A percentile compares a stretch with the other conserved stretches of the same genome.
phyloP scores from a whole-genome alignment of 1,284 basidiomycete genomes.

The Trametes versicolor region DNA sequence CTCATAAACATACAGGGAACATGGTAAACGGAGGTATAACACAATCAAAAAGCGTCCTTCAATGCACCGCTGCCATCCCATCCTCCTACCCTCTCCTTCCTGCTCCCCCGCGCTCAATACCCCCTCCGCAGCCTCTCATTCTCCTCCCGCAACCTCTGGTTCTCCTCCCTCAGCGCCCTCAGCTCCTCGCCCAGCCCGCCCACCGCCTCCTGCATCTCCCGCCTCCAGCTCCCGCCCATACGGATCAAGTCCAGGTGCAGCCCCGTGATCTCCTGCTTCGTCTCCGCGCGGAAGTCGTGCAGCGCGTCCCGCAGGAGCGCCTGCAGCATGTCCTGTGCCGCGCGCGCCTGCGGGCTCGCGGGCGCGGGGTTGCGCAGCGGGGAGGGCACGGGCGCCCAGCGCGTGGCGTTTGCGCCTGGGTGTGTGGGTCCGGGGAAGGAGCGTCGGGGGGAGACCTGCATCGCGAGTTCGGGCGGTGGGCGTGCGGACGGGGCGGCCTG shows the following conservation, averaged over 20 bases:
- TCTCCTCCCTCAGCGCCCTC: slow-evolving; percentile 52
- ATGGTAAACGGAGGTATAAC: neutral
- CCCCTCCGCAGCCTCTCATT: slow-evolving; percentile 70
- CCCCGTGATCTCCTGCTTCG: slow-evolving; percentile 71
- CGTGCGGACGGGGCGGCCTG: slow-evolving; percentile 6
- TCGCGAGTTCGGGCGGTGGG: slow-evolving; percentile 45
- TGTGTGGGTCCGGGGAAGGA: slow-evolving; percentile 39
- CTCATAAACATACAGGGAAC: slow-evolving; percentile 7
- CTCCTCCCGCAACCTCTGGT: slow-evolving; percentile 66
- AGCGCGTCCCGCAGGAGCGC: slow-evolving; percentile 73
- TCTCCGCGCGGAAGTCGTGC: slow-evolving; percentile 75
- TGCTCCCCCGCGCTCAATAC: slow-evolving; percentile 43
- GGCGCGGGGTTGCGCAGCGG: slow-evolving; percentile 50
- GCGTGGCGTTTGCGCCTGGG: slow-evolving; percentile 17
- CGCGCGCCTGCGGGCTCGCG: slow-evolving; percentile 40
- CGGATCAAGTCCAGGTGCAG: slow-evolving; percentile 75
- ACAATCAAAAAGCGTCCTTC: slow-evolving; percentile 9
- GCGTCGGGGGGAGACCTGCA: slow-evolving; percentile 71
- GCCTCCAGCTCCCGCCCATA: slow-evolving; percentile 67
- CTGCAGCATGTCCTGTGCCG: slow-evolving; percentile 70
- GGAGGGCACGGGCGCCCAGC: slow-evolving; percentile 52
- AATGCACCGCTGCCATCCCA: neutral
- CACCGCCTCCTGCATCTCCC: slow-evolving; percentile 67
- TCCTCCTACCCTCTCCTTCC: neutral
- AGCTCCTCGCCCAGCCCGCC: slow-evolving; percentile 67